A percentile compares a stretch with the other conserved stretches of the same genome.
phyloP scores from a whole-genome alignment of 2,329 filamentous ascomycete genomes.

The Aspergillus ustus region DNA sequence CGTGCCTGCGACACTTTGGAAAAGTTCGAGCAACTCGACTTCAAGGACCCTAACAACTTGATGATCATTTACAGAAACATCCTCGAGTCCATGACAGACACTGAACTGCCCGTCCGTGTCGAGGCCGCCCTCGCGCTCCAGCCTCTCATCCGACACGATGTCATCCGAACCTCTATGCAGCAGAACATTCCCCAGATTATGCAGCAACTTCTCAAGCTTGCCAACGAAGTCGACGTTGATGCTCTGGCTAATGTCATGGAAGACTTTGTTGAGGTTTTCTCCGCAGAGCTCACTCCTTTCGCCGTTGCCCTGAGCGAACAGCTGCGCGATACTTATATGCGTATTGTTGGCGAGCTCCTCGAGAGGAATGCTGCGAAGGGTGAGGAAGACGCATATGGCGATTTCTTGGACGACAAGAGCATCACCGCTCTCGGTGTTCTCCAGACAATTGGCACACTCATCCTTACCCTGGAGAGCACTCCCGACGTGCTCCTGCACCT shows the following conservation, averaged over 20 bases:
- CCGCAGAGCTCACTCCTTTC: constrained; percentile 94
- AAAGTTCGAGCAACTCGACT: constrained; percentile 96
- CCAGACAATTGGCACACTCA: constrained; percentile 96
- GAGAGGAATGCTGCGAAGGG: constrained; percentile 80
- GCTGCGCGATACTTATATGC: constrained; percentile 90
- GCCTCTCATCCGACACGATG: constrained; percentile 91
- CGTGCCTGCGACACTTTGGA: constrained; percentile 96
- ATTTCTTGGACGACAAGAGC: constrained; percentile 97
- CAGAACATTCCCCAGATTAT: constrained; percentile 98
- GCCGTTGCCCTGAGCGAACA: constrained; percentile 96
- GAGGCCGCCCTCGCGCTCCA: constrained; percentile 93
- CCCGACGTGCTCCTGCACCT: constrained; percentile 93
- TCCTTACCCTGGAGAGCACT: constrained; percentile 94
- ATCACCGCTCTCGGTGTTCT: constrained; percentile 95
- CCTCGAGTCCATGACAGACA: constrained; percentile 92
- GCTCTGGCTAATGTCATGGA: constrained; percentile 99
- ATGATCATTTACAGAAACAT: constrained; percentile 97
- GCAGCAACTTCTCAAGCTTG: constrained; percentile 95
- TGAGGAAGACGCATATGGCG: constrained; percentile 79
- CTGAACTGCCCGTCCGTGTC: constrained; percentile 89
- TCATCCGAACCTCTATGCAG: constrained; percentile 94
- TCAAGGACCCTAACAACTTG: constrained; percentile 94
- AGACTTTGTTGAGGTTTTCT: constrained; percentile 98
- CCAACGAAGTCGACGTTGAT: constrained; percentile 97
- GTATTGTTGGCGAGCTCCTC: constrained; percentile 88